Evolutionary conservation across 345 rosid species (phyloP), one percentile per base, ranked within the genome.

Genomic region (Acer yangbiense): DNA sequence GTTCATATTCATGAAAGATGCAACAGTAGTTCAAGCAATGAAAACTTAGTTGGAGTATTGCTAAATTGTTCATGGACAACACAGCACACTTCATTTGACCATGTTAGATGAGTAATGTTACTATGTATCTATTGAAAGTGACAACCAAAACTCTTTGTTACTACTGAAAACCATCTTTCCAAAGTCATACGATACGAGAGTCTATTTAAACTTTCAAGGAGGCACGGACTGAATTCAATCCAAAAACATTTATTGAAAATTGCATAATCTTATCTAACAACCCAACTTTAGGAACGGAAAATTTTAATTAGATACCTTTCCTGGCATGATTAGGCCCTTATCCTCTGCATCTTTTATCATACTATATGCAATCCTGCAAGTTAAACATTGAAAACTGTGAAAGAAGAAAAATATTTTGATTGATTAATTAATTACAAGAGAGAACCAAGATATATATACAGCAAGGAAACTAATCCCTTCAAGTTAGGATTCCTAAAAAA

Each of bases 301-400:
- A 11, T 25, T 16, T 35, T 54, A 11, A 25, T 3, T 23, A 67
- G 73, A 63, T 52, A 90, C 95, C 88, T 91, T 79, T 71, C 89
- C 90, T 2, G 92, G 90, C 1, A 80, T 86, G 27, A 91, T 91
- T 48, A 90, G 18, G 20, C 91, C 92, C 82, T 81, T 86, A 0
- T 87, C 97, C 83, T 92, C 93, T 25, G 93, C 96, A 81, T 90
- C 94, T 77, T 79, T 84, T 73, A 91, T 88, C 94, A 90, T 92
- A 63, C 86, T 81, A 48, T 87, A 73, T 0, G 84, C 96, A 39
- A 85, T 87, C 74, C 92, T 84, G 71, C 13, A 58, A 9, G 50
- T 1, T 3, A n/a, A 61, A 21, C 65, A 64, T 2, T 3, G 6
- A 57, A 65, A 27, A 16, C 6, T n/a, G n/a, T n/a, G n/a, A n/a